A percentile compares a stretch with the other conserved stretches of the same genome.
Conservation (phyloP, 805 yeast species). For the Zygoascus biomembranicola region DNA sequence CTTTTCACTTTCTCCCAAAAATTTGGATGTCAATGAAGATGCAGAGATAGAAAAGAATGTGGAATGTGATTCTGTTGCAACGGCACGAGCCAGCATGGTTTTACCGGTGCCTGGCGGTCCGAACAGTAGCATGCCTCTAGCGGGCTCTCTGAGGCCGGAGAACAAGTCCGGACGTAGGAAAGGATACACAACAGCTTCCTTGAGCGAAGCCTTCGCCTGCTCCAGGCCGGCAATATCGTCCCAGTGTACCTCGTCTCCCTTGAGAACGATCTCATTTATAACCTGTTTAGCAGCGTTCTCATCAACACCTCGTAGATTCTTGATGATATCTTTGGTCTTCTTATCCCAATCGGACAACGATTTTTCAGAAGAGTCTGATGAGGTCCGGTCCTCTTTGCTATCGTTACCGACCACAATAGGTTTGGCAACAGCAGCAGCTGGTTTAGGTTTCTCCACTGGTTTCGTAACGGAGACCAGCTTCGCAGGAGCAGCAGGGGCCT, state of each 20-base stretch:
- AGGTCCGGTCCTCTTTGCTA: background rate
- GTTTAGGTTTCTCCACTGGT: conserved; percentile 3
- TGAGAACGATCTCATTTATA: conserved; percentile 76
- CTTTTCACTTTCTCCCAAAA: conserved; percentile 87
- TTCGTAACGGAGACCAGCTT: background rate
- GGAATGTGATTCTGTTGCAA: conserved; percentile 89
- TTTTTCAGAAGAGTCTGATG: background rate
- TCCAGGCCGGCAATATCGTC: conserved; percentile 91
- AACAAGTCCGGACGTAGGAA: conserved; percentile 89
- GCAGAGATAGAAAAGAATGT: conserved; percentile 90
- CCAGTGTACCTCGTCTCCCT: conserved; percentile 91
- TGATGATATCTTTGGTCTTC: conserved; percentile 26
- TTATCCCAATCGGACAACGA: conserved; percentile 26
- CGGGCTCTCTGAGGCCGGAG: conserved; percentile 86
- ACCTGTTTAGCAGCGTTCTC: conserved; percentile 72
- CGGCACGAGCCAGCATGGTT: conserved; percentile 94
- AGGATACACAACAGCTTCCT: conserved; percentile 94
- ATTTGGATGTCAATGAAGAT: conserved; percentile 76
- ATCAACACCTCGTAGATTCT: conserved; percentile 58
- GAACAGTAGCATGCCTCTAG: conserved; percentile 89
- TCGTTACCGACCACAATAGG: background rate
- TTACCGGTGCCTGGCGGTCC: conserved; percentile 99
- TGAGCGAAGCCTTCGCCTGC: conserved; percentile 77
- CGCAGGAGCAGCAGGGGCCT: background rate
- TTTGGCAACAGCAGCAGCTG: background rate